phyloP scores from a whole-genome alignment of 2,329 filamentous ascomycete genomes.

The Monilinia vaccinii-corymbosi region DNA sequence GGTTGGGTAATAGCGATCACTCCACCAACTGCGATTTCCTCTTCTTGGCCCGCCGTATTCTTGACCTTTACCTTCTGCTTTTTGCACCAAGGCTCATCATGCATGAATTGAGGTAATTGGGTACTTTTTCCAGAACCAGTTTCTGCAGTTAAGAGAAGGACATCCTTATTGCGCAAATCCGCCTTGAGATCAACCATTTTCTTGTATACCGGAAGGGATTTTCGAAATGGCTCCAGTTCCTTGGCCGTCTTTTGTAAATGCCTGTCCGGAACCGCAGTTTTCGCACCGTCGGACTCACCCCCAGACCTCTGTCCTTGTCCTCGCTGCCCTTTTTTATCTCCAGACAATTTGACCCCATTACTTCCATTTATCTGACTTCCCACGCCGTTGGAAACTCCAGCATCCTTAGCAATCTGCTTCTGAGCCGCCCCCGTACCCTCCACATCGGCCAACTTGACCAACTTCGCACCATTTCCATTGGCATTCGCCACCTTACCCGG shows the following conservation, averaged over 20 bases:
- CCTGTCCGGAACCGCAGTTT: conserved; percentile 8
- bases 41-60: conserved; percentile 25
- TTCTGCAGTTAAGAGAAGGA: conserved; percentile 81
- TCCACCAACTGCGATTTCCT: conserved; percentile 54
- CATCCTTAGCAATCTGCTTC: neutral
- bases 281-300: neutral
- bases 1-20: conserved; percentile 93
- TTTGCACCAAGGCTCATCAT: conserved; percentile 70
- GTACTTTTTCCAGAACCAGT: conserved; percentile 94
- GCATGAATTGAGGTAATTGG: conserved; percentile 87
- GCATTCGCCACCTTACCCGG: conserved; percentile 22
- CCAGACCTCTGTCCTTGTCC: conserved; percentile 7
- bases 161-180: conserved; percentile 38
- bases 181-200: conserved; percentile 25
- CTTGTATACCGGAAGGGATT: conserved; percentile 27
- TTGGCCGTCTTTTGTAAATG: conserved; percentile 17
- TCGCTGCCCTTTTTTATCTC: neutral
- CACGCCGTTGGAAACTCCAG: neutral
- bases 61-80: conserved; percentile 44
- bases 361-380: neutral
- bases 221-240: conserved; percentile 21
- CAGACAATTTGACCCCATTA: neutral
- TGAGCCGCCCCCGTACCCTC: neutral
- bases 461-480: conserved; percentile 15
- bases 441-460: neutral